Conservation (phyloP, 257 asterid species). For the Forsythia viridissima region DNA sequence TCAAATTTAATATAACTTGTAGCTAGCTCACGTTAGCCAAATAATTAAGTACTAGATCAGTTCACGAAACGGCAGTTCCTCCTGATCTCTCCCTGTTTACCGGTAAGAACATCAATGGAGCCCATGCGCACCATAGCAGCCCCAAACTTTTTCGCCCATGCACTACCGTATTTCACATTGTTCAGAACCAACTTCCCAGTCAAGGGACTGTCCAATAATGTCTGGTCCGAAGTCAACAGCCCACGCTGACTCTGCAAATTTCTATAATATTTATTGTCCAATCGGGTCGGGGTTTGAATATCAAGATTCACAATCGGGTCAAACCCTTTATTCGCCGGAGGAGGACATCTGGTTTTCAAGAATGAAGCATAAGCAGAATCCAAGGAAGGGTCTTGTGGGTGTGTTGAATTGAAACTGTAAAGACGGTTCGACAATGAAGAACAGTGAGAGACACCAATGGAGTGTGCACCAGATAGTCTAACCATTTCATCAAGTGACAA, state of each 20-base stretch:
- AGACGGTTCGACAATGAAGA: conserved; percentile 44
- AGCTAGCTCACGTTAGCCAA: too few species aligned
- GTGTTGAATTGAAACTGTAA: conserved; percentile 29
- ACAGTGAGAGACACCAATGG: conserved; percentile 59
- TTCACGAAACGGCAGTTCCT: conserved; percentile 43
- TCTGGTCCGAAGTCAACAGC: conserved; percentile 43
- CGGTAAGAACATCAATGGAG: conserved; percentile 40
- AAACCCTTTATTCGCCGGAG: conserved; percentile 1
- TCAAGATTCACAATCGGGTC: conserved; percentile 35
- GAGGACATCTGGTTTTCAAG: conserved; percentile 46
- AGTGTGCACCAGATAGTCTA: conserved; percentile 66
- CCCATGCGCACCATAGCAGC: conserved; percentile 54
- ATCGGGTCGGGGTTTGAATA: conserved; percentile 21
- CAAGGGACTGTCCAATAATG: conserved; percentile 31
- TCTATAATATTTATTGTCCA: conserved; percentile 38
- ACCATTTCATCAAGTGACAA: conserved; percentile 67
- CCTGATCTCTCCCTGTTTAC: conserved; percentile 48
- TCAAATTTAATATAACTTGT: too few species aligned
- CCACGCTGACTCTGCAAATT: conserved; percentile 32
- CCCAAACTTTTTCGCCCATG: conserved; percentile 39
- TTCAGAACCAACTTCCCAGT: conserved; percentile 35
- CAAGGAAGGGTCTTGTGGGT: conserved; percentile 47
- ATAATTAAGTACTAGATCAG: not conserved
- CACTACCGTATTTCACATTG: conserved; percentile 26
- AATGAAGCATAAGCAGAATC: conserved; percentile 35